These are phyloP conservation scores for Globisporangium spiculum DNA, from an alignment of 352 stramenopile genomes.

Conservation along the genomic window DNA sequence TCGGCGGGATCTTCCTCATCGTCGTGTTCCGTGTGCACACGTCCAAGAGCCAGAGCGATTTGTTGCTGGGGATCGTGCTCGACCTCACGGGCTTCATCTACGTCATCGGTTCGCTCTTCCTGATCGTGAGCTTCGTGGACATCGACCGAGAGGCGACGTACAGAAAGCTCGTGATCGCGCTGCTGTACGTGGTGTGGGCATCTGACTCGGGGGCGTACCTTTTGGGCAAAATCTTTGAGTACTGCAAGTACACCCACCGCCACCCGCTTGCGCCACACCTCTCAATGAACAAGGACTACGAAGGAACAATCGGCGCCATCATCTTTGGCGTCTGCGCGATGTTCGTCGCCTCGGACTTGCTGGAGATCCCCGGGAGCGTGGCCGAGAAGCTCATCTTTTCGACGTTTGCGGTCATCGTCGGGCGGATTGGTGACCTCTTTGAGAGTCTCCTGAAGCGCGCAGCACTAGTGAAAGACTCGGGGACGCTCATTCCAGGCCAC, in stretches of 20 bases:
- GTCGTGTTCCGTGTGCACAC: slow-evolving; percentile 55
- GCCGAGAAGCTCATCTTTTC: slow-evolving; percentile 50
- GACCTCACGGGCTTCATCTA: slow-evolving; percentile 69
- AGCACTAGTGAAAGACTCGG: slow-evolving; percentile 90
- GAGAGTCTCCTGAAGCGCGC: slow-evolving; percentile 92
- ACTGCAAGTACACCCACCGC: slow-evolving; percentile 84
- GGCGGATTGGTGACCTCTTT: slow-evolving; percentile 90
- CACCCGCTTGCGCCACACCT: slow-evolving; percentile 84
- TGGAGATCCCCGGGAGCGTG: slow-evolving; percentile 29
- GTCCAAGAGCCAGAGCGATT: background rate
- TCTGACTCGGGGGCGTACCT: slow-evolving; percentile 95
- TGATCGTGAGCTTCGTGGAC: slow-evolving; percentile 64
- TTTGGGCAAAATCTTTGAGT: slow-evolving; percentile 83
- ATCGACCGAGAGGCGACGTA: slow-evolving; percentile 39
- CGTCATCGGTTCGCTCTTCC: slow-evolving; percentile 56
- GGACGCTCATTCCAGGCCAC: slow-evolving; percentile 91
- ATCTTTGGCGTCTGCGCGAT: slow-evolving; percentile 84
- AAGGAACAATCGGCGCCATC: slow-evolving; percentile 90
- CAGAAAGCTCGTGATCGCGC: slow-evolving; percentile 59
- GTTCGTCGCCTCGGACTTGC: slow-evolving; percentile 67
- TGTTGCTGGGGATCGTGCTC: slow-evolving; percentile 46
- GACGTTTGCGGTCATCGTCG: slow-evolving; percentile 79
- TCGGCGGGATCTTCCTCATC: slow-evolving; percentile 51
- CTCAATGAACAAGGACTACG: slow-evolving; percentile 95
- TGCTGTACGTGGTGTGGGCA: slow-evolving; percentile 71